Conservation (phyloP, 176 grass and related monocot species). For the Olyra latifolia region DNA sequence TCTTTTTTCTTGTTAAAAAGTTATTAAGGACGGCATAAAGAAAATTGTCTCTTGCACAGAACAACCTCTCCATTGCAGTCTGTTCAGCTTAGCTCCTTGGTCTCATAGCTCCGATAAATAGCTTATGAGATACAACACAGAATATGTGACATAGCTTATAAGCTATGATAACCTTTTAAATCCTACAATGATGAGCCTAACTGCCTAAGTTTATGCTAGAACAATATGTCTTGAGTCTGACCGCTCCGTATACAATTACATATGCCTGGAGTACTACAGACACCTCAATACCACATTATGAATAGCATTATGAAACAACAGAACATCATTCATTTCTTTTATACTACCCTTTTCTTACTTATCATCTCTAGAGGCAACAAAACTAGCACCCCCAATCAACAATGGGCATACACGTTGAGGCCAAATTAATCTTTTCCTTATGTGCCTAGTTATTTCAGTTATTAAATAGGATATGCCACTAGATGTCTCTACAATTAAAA, state of each 20-base stretch:
- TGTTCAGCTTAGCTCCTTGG: neutral
- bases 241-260: neutral
- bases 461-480: neutral
- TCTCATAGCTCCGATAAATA: neutral
- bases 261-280: neutral
- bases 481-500: too few relatives aligned
- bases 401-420: neutral
- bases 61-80: neutral
- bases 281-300: neutral
- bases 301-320: neutral
- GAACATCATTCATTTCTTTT: neutral
- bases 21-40: neutral
- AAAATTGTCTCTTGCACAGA: constrained; percentile 1
- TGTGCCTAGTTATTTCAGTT: neutral
- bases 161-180: neutral
- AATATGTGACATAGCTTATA: constrained; percentile 1
- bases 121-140: neutral
- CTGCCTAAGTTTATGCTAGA: neutral
- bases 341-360: neutral
- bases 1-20: neutral
- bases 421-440: neutral
- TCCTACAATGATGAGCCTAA: neutral
- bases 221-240: neutral
- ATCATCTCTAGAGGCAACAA: neutral
- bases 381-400: neutral